phyloP scores from a whole-genome alignment of 2,329 filamentous ascomycete genomes.

The Paracorniculantispora psalliotae region DNA sequence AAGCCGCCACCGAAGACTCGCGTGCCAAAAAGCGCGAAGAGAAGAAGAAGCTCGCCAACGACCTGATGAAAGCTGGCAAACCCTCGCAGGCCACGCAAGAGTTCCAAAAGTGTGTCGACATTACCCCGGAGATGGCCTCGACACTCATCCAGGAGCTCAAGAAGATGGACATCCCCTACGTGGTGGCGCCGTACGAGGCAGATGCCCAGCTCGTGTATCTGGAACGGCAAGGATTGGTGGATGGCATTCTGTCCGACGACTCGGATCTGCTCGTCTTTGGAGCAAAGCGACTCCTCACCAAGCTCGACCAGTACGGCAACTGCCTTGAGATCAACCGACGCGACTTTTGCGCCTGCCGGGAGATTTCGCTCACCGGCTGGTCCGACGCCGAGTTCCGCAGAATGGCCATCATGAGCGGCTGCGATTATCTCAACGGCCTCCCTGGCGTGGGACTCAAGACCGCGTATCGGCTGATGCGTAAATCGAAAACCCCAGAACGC shows the following conservation, averaged over 20 bases:
- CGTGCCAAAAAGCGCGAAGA: constrained; percentile 72
- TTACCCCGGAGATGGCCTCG: constrained; percentile 93
- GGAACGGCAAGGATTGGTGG: constrained; percentile 76
- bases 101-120: constrained; percentile 90
- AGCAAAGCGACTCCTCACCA: constrained; percentile 83
- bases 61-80: constrained; percentile 78
- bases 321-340: constrained; percentile 87
- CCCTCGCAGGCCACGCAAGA: constrained; percentile 74
- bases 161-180: constrained; percentile 70
- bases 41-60: constrained; percentile 68
- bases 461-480: constrained; percentile 82
- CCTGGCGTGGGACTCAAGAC: constrained; percentile 87
- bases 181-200: constrained; percentile 95
- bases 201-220: constrained; percentile 96
- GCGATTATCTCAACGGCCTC: constrained; percentile 88
- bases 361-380: constrained; percentile 87
- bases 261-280: constrained; percentile 95
- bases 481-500: constrained; percentile 81
- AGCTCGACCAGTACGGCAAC: constrained; percentile 88
- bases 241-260: constrained; percentile 91
- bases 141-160: constrained; percentile 90
- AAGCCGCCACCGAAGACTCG: constrained; percentile 77
- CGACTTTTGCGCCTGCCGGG: constrained; percentile 83
- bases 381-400: constrained; percentile 83
- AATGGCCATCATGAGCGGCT: constrained; percentile 96